Conservation (phyloP, 495 filamentous ascomycete genomes). For the Astrothelium macrocarpum region DNA sequence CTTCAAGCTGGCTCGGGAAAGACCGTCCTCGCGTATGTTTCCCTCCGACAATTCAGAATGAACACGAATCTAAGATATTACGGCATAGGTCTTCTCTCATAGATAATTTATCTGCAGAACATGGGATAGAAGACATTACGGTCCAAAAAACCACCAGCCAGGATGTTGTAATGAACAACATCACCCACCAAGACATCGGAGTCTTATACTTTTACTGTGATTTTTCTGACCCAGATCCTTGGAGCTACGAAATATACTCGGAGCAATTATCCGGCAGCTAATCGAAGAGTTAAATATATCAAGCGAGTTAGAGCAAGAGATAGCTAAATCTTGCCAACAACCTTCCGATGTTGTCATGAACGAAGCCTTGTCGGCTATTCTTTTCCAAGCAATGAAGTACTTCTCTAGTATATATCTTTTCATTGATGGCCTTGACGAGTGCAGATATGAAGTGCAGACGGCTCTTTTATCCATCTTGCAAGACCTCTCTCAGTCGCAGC, state of each 20-base stretch:
- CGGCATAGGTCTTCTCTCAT: not conserved
- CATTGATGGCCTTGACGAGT: slow-evolving; percentile 1
- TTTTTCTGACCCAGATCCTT: not conserved
- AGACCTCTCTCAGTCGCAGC: not conserved
- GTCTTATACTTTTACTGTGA: not conserved
- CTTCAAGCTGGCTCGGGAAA: not conserved
- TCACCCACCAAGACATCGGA: not conserved
- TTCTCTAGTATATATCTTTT: not conserved
- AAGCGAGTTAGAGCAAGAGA: not conserved
- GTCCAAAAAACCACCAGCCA: not conserved
- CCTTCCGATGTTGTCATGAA: not conserved
- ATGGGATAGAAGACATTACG: not conserved
- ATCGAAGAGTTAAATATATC: not conserved
- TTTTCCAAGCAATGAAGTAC: not conserved
- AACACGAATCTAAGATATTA: not conserved
- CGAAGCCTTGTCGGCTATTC: not conserved
- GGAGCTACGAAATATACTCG: not conserved
- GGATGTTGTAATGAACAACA: not conserved
- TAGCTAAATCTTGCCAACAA: not conserved
- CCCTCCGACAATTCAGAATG: not conserved
- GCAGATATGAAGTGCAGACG: not conserved
- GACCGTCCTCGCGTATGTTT: not conserved
- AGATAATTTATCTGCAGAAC: not conserved
- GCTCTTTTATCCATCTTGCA: not conserved
- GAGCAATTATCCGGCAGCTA: not conserved